Evolutionary conservation across 495 filamentous ascomycete species (phyloP).

Genomic region (Penicillium desertorum): DNA sequence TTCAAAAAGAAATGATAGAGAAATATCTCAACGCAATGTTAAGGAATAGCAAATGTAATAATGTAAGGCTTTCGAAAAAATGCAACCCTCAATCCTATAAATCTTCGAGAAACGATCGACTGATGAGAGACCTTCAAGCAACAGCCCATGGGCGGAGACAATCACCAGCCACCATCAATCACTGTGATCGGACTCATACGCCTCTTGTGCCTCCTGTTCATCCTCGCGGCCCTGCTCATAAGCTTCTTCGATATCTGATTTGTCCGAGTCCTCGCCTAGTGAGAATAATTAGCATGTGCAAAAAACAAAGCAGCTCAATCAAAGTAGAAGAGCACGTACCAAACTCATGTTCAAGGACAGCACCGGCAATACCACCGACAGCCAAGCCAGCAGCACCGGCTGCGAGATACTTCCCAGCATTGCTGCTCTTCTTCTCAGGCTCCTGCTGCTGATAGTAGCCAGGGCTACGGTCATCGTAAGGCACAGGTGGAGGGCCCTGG

Average conservation of each 20-base stretch:
- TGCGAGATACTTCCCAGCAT: constrained; percentile 44
- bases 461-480: constrained; percentile 16
- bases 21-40: background rate
- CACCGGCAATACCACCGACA: constrained; percentile 56
- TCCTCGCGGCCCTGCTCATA: constrained; percentile 29
- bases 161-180: constrained; percentile 17
- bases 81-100: background rate
- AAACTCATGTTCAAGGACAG: constrained; percentile 53
- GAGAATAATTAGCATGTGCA: background rate
- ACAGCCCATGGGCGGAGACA: background rate
- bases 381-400: constrained; percentile 56
- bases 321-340: constrained; percentile 35
- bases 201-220: constrained; percentile 7
- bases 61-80: constrained; percentile 1
- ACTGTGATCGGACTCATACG: constrained; percentile 13
- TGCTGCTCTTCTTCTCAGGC: constrained; percentile 41
- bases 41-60: background rate
- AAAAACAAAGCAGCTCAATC: background rate
- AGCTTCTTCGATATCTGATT: constrained; percentile 17
- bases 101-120: background rate
- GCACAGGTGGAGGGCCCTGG: constrained; percentile 19
- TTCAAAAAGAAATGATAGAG: background rate
- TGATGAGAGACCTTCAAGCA: background rate
- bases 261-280: constrained; percentile 18
- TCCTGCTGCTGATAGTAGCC: constrained; percentile 28